These are phyloP conservation scores for Xylariaceae sp. DNA, from an alignment of 2,329 filamentous ascomycete species.

Conservation along the genomic window DNA sequence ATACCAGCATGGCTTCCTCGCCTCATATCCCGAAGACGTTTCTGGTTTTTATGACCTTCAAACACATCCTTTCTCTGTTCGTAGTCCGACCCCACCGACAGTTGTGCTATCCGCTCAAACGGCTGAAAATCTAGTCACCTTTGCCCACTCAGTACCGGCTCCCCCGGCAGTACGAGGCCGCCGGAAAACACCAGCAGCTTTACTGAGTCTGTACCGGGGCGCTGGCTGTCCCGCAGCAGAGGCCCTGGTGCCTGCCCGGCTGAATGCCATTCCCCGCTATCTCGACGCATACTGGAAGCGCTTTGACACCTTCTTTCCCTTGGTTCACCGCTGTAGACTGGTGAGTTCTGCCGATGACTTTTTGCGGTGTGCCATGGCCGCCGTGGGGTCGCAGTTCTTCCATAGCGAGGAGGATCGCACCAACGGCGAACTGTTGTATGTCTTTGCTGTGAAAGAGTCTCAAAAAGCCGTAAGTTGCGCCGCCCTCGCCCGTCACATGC, in stretches of 20 bases:
- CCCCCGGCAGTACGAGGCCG: constrained; percentile 34
- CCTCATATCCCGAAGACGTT: constrained; percentile 34
- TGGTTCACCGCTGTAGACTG: constrained; percentile 44
- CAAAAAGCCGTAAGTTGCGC: too few species aligned
- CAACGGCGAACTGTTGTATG: constrained; percentile 46
- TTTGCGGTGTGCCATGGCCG: constrained; percentile 51
- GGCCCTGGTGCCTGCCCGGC: constrained; percentile 32
- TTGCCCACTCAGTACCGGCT: constrained; percentile 36
- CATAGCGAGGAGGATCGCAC: constrained; percentile 44
- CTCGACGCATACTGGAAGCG: constrained; percentile 50
- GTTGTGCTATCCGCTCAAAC: constrained; percentile 39
- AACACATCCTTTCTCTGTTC: constrained; percentile 39
- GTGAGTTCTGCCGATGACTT: constrained; percentile 40
- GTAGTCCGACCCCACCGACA: constrained; percentile 44
- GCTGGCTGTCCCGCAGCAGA: constrained; percentile 35
- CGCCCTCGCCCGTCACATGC: too few species aligned
- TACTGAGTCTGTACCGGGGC: constrained; percentile 32
- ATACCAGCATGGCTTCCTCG: constrained; percentile 33
- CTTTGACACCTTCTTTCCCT: constrained; percentile 43
- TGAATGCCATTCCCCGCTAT: constrained; percentile 43
- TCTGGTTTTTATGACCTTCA: constrained; percentile 30
- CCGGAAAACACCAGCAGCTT: constrained; percentile 36
- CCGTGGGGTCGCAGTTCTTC: constrained; percentile 49
- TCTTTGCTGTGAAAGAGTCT: constrained; percentile 45
- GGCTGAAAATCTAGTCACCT: constrained; percentile 45